Evolutionary conservation across 257 asterid species (phyloP), one percentile per base, ranked within the genome.

Genomic region (Rubia yunnanensis): DNA sequence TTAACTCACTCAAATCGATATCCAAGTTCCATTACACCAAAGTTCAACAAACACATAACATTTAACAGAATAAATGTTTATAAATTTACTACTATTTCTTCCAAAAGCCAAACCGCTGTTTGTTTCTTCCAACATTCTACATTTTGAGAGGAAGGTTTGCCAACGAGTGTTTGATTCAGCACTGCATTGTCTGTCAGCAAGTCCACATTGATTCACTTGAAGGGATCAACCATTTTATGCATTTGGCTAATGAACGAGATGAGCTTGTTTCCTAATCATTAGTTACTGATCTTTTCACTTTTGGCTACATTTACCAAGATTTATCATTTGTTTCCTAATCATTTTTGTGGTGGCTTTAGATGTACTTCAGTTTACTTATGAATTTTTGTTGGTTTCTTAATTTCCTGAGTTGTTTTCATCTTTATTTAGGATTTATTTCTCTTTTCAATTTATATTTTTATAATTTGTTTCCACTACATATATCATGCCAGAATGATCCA

Each of bases 131-230:
- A n/a, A n/a, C n/a, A n/a, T n/a, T n/a, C n/a, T n/a, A 92, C 68
- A 89, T 87, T 97, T 81, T 91, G 74, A 84, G 92, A 84, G 97
- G 98, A 63, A 82, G 96, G 73, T 87, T 85, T 81, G 98, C 98
- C 46, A 92, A 89, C 80, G 96, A 92, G 79, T 97, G 97, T 36
- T 89, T 92, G 59, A 89, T 84, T 67, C 97, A 92, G 74, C 89
- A 92, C 71, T 96, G 98, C 63, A 82, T 89, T 59, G 88, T 89
- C 67, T 92, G 98, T 74, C 98, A 92, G 65, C 98, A 92, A 78
- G 96, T 92, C 39, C 89, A 92, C 78, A 84, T 87, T 53, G 74
- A 81, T 38, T 92, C 98, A 3, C 65, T 92, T 50, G 98, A 92
- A 79, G 98, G 89, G 69, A 92, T 92, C 56, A 92, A 92, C 82